Percentiles rank a stretch among this genome's conserved stretches.
These are phyloP conservation scores for Sporobolomyces roseus DNA, from an alignment of 768 basidiomycete species.

Conservation along the genomic window DNA sequence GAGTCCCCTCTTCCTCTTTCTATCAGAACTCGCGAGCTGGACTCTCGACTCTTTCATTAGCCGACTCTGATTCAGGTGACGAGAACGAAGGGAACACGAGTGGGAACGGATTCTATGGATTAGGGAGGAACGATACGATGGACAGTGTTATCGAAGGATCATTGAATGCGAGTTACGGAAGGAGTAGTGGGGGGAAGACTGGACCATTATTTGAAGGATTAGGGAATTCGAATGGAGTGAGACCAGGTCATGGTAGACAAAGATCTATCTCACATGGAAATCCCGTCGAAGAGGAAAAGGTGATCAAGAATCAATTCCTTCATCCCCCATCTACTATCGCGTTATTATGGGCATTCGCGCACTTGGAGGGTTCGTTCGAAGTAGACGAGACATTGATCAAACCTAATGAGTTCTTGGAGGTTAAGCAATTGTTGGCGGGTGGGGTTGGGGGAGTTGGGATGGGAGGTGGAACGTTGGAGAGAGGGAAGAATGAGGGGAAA, in stretches of 20 bases:
- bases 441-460: slow-evolving; percentile 29
- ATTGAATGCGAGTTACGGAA: slow-evolving; percentile 7
- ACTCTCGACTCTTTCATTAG: slow-evolving; percentile 32
- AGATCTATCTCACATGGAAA: background rate
- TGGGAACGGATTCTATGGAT: slow-evolving; percentile 32
- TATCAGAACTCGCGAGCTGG: slow-evolving; percentile 21
- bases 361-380: slow-evolving; percentile 65
- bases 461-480: slow-evolving; percentile 44
- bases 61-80: slow-evolving; percentile 27
- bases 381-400: slow-evolving; percentile 51
- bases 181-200: background rate
- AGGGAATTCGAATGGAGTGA: too few species aligned
- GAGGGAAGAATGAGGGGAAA: slow-evolving; percentile 14
- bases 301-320: background rate
- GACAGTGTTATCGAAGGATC: slow-evolving; percentile 38
- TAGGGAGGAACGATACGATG: slow-evolving; percentile 44
- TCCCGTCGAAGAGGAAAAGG: background rate
- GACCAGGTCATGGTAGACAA: too few species aligned
- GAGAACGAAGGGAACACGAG: slow-evolving; percentile 3
- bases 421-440: slow-evolving; percentile 42
- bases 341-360: slow-evolving; percentile 79
- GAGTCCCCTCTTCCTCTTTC: slow-evolving; percentile 8
- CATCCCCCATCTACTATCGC: slow-evolving; percentile 57
- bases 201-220: background rate
- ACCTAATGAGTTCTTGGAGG: slow-evolving; percentile 43